Evolutionary conservation across 495 filamentous ascomycete genomes (phyloP), one percentile per base, ranked within the genome.

Genomic region (Aspergillus sclerotioniger): DNA sequence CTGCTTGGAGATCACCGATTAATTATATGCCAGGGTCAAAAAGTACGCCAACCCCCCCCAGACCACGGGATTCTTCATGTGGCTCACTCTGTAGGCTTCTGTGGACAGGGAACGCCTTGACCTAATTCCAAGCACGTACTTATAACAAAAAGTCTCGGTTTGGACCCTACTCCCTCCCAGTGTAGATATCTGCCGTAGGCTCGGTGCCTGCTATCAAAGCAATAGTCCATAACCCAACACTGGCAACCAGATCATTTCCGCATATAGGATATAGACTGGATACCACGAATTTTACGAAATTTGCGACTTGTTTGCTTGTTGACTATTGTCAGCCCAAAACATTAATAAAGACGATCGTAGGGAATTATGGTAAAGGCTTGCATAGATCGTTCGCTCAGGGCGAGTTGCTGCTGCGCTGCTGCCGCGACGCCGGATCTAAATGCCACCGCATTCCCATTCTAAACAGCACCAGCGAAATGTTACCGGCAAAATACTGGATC

Each of bases 361-460:
- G 19, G 12, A 39, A 21, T 31, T 33, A 52, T 32, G 28, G 50
- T 41, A 33, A 39, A 52, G 17, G 15, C 16, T 17, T 39, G 31
- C 50, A 52, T 39, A 39, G 50, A 52, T 52, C 50, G 37, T n/a
- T 52, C 12, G 16, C 44, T 13, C 19, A 53, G 33, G 15, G 44
- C 33, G 21, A 39, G 28, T 13, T 28, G 33, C 8, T 20, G 28
- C 16, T 13, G 37, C 6, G 45, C 4, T 32, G 16, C n/a, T 45
- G 49, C 19, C 6, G 25, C 25, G 15, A 20, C 29, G 3, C 2
- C 33, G 20, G 37, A 25, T 5, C 25, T 53, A 59, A 66, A 66
- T 66, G 63, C 63, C 63, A 66, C 63, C 28, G 37, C 57, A 62
- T 61, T 59, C 60, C 63, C 37, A 21, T 20, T 50, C 48, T 54